phyloP scores from a whole-genome alignment of 148 eudicot genomes.

The Diospyros lotus region DNA sequence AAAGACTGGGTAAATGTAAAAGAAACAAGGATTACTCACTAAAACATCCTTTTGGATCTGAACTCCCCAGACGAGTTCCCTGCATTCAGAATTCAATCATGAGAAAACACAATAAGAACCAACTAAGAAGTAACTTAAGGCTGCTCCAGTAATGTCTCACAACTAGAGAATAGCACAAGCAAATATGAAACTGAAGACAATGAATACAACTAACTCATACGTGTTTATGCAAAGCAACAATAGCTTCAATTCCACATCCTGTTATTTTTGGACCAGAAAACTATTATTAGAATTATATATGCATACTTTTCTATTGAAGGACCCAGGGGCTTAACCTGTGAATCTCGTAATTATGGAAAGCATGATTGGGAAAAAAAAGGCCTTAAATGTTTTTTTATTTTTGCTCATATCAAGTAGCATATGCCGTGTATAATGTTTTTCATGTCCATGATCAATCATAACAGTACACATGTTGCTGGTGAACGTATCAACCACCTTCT shows the following conservation, averaged over 20 bases:
- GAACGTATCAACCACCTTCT: too few species aligned
- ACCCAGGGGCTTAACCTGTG: too few species aligned
- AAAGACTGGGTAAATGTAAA: not conserved
- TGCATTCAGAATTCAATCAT: slow-evolving; percentile 31
- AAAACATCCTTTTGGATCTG: slow-evolving; percentile 97
- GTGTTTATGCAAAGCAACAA: not conserved
- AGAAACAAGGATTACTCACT: slow-evolving; percentile 50
- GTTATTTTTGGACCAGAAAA: too few species aligned
- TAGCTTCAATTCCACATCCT: not conserved
- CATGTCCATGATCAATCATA: too few species aligned
- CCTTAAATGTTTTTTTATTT: too few species aligned
- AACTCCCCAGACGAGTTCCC: slow-evolving; percentile 99
- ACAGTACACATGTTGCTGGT: too few species aligned
- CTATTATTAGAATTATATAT: too few species aligned
- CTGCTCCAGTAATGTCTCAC: not conserved
- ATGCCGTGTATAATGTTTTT: too few species aligned
- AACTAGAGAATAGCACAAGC: slow-evolving; percentile 1
- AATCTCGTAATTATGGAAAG: too few species aligned
- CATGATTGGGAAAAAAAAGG: too few species aligned
- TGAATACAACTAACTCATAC: not conserved
- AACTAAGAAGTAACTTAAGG: not conserved
- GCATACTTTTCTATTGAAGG: too few species aligned
- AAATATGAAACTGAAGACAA: not conserved
- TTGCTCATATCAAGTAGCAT: too few species aligned
- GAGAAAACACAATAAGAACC: slow-evolving; percentile 1